Evolutionary conservation across 2,329 filamentous ascomycete genomes (phyloP).

Genomic region (Diaporthe ampelina): DNA sequence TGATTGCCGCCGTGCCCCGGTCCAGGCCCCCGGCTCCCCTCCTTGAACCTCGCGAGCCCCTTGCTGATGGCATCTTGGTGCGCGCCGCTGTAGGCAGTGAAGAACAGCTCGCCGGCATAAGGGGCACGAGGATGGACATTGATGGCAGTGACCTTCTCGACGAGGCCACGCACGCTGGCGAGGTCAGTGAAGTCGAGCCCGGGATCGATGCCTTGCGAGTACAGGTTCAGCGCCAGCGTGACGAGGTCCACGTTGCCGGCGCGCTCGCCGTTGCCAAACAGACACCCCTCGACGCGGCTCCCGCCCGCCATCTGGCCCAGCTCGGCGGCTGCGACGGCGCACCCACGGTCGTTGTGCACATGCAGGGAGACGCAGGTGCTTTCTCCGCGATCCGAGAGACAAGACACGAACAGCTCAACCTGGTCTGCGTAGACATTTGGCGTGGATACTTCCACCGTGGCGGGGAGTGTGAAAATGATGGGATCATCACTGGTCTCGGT

Average conservation of each 20-base stretch:
- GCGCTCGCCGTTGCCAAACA: slow-evolving; percentile 95
- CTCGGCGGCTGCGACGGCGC: slow-evolving; percentile 89
- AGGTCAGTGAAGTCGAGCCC: slow-evolving; percentile 94
- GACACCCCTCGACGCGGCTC: slow-evolving; percentile 91
- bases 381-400: slow-evolving; percentile 87
- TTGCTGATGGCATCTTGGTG: slow-evolving; percentile 99
- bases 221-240: slow-evolving; percentile 93
- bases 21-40: too few species aligned
- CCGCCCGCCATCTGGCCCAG: slow-evolving; percentile 98
- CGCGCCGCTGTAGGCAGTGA: slow-evolving; percentile 90
- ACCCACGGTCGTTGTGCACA: slow-evolving; percentile 94
- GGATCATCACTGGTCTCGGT: slow-evolving; percentile 58
- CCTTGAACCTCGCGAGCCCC: slow-evolving; percentile 66
- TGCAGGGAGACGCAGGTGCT: slow-evolving; percentile 87
- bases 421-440: slow-evolving; percentile 97
- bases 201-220: slow-evolving; percentile 90
- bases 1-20: too few species aligned
- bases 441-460: slow-evolving; percentile 79
- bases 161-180: slow-evolving; percentile 77
- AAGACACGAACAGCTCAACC: slow-evolving; percentile 92
- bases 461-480: too few species aligned
- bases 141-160: slow-evolving; percentile 95
- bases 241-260: slow-evolving; percentile 97
- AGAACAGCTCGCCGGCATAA: slow-evolving; percentile 90
- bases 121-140: slow-evolving; percentile 90